Conservation (phyloP, 1,284 basidiomycete genomes). For the Pulchroboletus neoregius region DNA sequence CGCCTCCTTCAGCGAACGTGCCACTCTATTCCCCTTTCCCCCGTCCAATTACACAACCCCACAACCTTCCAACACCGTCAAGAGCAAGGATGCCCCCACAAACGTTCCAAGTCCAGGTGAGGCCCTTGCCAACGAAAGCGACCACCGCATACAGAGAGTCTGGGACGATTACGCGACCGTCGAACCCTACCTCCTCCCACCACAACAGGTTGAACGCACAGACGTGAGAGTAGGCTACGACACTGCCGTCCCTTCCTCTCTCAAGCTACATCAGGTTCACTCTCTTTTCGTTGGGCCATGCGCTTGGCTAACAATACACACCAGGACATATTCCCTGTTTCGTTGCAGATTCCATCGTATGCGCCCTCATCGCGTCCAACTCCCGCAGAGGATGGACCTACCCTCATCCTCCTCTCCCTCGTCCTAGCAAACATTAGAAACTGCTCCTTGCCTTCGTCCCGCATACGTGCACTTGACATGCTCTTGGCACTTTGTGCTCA, state of each 20-base stretch:
- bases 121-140: constrained; percentile 70
- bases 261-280: constrained; percentile 56
- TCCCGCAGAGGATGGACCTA: constrained; percentile 77
- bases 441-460: constrained; percentile 82
- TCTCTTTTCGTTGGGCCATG: background rate
- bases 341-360: constrained; percentile 69
- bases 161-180: constrained; percentile 82
- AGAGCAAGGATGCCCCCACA: constrained; percentile 26
- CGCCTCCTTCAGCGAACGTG: constrained; percentile 71
- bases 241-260: constrained; percentile 35
- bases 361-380: constrained; percentile 48
- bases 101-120: constrained; percentile 35
- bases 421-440: constrained; percentile 90
- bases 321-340: constrained; percentile 75
- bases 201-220: constrained; percentile 41
- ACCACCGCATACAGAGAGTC: constrained; percentile 70
- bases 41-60: constrained; percentile 32
- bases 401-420: constrained; percentile 77
- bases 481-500: constrained; percentile 81
- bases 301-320: constrained; percentile 6
- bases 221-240: constrained; percentile 53
- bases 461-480: constrained; percentile 82
- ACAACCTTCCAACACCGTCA: constrained; percentile 15
- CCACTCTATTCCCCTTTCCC: constrained; percentile 43
- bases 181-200: constrained; percentile 62